Evolutionary conservation across 2,329 filamentous ascomycete species (phyloP), one percentile per base, ranked within the genome.

Genomic region (Dactylellina sp.): DNA sequence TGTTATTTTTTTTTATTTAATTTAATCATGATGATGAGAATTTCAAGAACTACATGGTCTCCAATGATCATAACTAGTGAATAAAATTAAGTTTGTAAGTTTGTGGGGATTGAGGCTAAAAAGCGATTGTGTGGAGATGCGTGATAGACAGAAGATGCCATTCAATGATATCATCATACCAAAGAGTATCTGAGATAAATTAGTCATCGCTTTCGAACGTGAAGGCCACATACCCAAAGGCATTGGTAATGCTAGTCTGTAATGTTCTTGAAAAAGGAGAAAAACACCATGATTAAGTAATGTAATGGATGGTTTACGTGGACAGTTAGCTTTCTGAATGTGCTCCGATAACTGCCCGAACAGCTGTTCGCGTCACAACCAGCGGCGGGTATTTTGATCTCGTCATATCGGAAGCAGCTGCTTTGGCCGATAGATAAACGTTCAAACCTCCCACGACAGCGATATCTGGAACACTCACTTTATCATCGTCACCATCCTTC

Each of bases 331-430:
- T 37, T 39, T 32, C 7, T 14, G n/a, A 57, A 57, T 57, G 14
- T 42, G 53, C 53, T 57, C 53, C 37, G 37, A 20, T 12, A 3
- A 18, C 42, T 42, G 7, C 35, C 53, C 25, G 28, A 5, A 9
- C 28, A 4, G 28, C 28, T 32, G 32, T 39, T 42, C 53, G 28
- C 28, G 53, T 57, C 52, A 20, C 32, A 35, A 77, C 40, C 7
- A 46, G n/a, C n/a, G n/a, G n/a, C n/a, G n/a, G 12, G 18, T 6
- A n/a, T 5, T 7, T n/a, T n/a, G 40, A 46, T n/a, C 40, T 35
- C 32, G 32, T 35, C 37, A 46, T 46, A 46, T 46, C 42, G 42
- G 42, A 46, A 46, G 9, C 9, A 46, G 42, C 16, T 46, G 42
- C 42, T 46, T 3, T 46, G 7, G n/a, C 20, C 42, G 42, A 7